Conservation (phyloP, 2,329 filamentous ascomycete species). For the Hypoxylon sp. region DNA sequence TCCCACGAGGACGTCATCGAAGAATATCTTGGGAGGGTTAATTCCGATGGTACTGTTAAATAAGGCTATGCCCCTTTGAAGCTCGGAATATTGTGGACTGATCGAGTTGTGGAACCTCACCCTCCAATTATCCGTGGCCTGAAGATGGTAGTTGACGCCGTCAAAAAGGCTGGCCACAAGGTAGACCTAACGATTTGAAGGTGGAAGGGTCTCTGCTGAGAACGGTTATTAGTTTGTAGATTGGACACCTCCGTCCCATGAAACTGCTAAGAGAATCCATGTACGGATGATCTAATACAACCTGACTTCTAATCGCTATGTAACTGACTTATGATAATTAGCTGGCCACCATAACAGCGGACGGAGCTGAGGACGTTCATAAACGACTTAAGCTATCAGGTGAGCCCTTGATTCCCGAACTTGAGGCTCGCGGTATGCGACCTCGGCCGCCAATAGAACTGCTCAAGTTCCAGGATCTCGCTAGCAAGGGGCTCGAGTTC, state of each 20-base stretch:
- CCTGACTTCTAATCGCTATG: not conserved
- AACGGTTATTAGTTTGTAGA: conserved; percentile 56
- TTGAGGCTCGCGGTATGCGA: conserved; percentile 12
- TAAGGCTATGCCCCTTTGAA: conserved; percentile 58
- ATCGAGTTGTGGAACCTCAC: conserved; percentile 64
- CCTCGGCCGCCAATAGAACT: conserved; percentile 42
- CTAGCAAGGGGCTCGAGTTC: conserved; percentile 51
- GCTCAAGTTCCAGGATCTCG: conserved; percentile 55
- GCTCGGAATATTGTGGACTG: conserved; percentile 68
- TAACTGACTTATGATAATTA: conserved; percentile 10
- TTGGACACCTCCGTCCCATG: conserved; percentile 70
- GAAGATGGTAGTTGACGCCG: conserved; percentile 63
- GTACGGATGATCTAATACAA: conserved; percentile 49
- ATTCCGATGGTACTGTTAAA: conserved; percentile 9
- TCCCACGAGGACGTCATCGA: conserved; percentile 68
- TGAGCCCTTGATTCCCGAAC: conserved; percentile 64
- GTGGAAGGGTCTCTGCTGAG: not conserved
- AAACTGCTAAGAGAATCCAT: conserved; percentile 56
- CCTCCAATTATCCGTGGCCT: conserved; percentile 72
- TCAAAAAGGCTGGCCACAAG: conserved; percentile 68
- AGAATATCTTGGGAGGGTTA: conserved; percentile 1
- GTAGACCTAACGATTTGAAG: conserved; percentile 48
- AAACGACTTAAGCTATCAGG: conserved; percentile 59
- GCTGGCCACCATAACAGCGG: conserved; percentile 52
- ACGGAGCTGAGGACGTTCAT: conserved; percentile 58